Evolutionary conservation across 768 basidiomycete species (phyloP), one percentile per base, ranked within the genome.

Genomic region (Leucosporidium yakuticum): DNA sequence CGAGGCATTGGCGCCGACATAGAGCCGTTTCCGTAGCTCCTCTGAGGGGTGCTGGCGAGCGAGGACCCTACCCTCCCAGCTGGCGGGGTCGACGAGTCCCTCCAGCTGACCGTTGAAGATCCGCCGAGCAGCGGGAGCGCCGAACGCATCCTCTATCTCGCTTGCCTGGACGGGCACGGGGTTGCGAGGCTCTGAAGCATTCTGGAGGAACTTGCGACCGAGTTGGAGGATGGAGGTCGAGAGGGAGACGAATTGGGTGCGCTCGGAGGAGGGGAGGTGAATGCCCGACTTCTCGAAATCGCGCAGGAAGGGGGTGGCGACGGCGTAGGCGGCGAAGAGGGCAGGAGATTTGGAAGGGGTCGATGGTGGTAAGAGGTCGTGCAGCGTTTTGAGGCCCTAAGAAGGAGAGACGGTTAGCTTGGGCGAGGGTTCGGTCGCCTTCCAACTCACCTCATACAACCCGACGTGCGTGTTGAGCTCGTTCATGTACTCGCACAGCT

Each of bases 241-340:
- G 17, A 97, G 81, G 1, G 88, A 85, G 23, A 99, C 92, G 70
- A 96, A 97, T 69, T 84, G 86, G 47, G 85, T 82, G 50, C 96
- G 85, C 73, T 91, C 83, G 15, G 82, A 82, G 0, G 87, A 84
- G 15, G 91, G 88, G 19, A 99, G 83, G 77, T 94, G 84, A 70
- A 98, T 94, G 14, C 91, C 95, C 20, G 94, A 98, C 78, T 93
- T 93, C 77, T 96, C 91, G 79, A 99, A 99, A 82, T 98, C 96
- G 57, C 89, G 84, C 84, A 91, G 88, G 79, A 98, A 98, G 68
- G 94, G 94, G 29, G 89, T 83, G 34, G 96, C 93, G 9, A 94
- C 92, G 71, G 74, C 69, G 62, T 73, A 70, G 9, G 75, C 75
- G 36, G 73, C 66, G 44, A 73, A 75, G 25, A 76, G 73, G 11